phyloP scores from a whole-genome alignment of 305 asterid genomes.

The Solanum hybrid region DNA sequence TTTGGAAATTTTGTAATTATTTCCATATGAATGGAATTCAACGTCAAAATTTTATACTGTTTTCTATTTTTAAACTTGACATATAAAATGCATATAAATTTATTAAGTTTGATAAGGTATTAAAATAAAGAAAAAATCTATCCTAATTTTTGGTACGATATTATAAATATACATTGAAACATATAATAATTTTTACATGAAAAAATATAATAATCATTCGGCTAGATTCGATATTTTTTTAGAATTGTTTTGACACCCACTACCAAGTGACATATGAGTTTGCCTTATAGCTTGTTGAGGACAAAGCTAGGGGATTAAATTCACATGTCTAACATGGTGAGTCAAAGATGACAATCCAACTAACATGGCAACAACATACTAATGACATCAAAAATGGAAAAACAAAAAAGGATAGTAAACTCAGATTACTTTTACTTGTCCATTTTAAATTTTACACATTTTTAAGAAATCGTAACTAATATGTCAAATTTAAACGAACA shows the following conservation, averaged over 20 bases:
- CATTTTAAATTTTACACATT: not conserved
- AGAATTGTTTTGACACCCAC: not conserved
- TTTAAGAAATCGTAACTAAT: not conserved
- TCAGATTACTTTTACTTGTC: not conserved
- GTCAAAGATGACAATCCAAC: not conserved
- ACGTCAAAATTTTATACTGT: not conserved
- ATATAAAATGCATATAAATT: not conserved
- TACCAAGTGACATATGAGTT: not conserved
- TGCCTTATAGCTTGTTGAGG: not conserved
- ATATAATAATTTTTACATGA: not conserved
- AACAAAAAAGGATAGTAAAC: not conserved
- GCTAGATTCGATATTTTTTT: not conserved
- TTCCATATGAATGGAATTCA: not conserved
- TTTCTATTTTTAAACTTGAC: not conserved
- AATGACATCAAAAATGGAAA: not conserved
- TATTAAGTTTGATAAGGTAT: not conserved
- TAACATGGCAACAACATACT: not conserved
- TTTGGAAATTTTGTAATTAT: not conserved
- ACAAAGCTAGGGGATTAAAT: not conserved
- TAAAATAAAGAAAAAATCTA: not conserved
- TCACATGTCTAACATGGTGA: not conserved
- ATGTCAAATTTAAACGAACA: not conserved
- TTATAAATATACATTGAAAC: not conserved
- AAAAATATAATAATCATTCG: not conserved
- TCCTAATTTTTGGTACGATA: not conserved